Evolutionary conservation across 306 rosid species (phyloP).

Genomic region (Arachis hypogaea): DNA sequence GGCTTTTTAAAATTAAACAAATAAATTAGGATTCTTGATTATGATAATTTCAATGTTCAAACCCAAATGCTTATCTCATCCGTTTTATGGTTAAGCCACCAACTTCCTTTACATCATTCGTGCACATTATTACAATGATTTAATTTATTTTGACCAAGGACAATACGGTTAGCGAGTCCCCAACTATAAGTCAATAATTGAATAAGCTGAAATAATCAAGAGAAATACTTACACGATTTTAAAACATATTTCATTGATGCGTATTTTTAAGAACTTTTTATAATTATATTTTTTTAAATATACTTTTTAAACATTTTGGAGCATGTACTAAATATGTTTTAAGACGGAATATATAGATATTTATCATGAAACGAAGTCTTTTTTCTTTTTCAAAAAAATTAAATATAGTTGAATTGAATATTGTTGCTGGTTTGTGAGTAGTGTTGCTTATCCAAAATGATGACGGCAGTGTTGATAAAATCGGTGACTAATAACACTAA

Average conservation of each 20-base stretch:
- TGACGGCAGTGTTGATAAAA: constrained; percentile 33
- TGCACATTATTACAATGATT: constrained; percentile 2
- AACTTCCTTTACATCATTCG: background rate
- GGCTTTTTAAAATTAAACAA: constrained; percentile 6
- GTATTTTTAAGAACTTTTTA: no score
- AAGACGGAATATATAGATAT: no score
- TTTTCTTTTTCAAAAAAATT: no score
- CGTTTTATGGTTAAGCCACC: constrained; percentile 19
- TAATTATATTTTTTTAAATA: no score
- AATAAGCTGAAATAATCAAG: background rate
- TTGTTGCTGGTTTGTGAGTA: constrained; percentile 3
- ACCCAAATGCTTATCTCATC: constrained; percentile 28
- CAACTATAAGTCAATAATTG: constrained; percentile 46
- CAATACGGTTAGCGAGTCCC: constrained; percentile 28
- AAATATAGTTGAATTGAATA: constrained; percentile 36
- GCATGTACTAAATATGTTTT: no score
- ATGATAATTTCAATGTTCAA: constrained; percentile 22
- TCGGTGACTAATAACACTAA: constrained; percentile 4
- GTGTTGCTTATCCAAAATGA: constrained; percentile 56
- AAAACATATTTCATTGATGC: no score
- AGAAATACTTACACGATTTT: no score
- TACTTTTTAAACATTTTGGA: no score
- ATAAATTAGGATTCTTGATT: constrained; percentile 13
- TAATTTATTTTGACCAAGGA: constrained; percentile 34
- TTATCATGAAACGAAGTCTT: no score